Evolutionary conservation across 129 eudicot genomes (phyloP).

Genomic region (Heracleum sosnowskyi): DNA sequence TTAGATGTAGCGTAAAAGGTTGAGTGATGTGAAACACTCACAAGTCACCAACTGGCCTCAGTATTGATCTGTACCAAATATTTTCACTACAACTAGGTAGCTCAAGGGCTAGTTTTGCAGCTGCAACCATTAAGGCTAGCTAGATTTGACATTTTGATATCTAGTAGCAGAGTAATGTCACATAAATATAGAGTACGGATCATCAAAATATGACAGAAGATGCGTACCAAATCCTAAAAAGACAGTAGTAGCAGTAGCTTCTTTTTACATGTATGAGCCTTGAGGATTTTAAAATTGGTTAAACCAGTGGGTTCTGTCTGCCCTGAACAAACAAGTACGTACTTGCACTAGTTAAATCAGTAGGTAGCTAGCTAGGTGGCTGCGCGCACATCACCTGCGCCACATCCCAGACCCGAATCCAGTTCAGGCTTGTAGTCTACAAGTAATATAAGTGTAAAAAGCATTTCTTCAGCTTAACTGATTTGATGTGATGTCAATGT

Average conservation of each 20-base stretch:
- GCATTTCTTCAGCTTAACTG: not conserved
- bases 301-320: not conserved
- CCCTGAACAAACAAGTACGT: not conserved
- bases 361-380: constrained; percentile 4
- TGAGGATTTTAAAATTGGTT: not conserved
- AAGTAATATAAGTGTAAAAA: not conserved
- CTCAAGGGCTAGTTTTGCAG: not conserved
- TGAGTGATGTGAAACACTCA: not conserved
- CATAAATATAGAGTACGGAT: not conserved
- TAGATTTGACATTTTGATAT: not conserved
- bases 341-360: not conserved
- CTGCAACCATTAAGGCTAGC: not conserved
- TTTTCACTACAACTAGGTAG: not conserved
- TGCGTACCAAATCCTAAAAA: not conserved
- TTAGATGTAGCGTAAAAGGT: not conserved
- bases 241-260: not conserved
- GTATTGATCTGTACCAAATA: not conserved
- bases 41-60: not conserved
- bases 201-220: not conserved
- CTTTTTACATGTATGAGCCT: not conserved
- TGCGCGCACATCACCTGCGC: not conserved
- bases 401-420: not conserved
- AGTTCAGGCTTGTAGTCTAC: not conserved
- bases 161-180: not conserved
- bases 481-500: not conserved